Base-by-base conservation (phyloP, 345 rosid genomes). In the Cardamine occulta region DNA sequence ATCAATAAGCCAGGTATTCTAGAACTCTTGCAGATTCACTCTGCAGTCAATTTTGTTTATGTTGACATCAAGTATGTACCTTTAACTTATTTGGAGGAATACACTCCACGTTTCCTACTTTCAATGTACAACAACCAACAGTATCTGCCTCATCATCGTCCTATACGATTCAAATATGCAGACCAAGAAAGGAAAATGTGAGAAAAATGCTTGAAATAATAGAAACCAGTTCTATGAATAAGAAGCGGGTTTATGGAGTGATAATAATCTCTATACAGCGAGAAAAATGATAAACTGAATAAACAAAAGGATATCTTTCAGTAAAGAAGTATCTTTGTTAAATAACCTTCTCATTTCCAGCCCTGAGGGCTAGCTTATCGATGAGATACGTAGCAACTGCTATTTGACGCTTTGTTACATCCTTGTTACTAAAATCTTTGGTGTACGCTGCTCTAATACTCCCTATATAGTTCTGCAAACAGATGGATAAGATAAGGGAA, bases 81-180 rank as follows among this genome's bases (percentile, higher is more conserved):
- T 96, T 94, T 78, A 96, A 78, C 58, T 80, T 81, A 76, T 86
- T 90, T 77, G 97, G 92, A 63, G 97, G 89, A 56, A 91, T 80
- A 61, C 98, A 90, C 77, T 87, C 96, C 54, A 95, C 99, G 82
- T 95, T 93, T 79, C 88, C 93, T 8, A 95, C 96, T 87, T 93
- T 95, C 70, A 95, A 81, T 4, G 99, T 95, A 77, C 99, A 95
- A 81, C 99, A 95, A 86, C 99, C 99, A 61, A 95, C 99, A 47
- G 99, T 95, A 73, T 95, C 99, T 12, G 99, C 99, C 83, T 95
- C 99, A 76, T 95, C 97, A 71, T 93, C 98, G 72, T 95, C 99
- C 99, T 95, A 82, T 75, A 53, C 4, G 40, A 51, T 29, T 29
- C 13, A 21, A 53, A 62, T 18, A 18, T 52, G 10, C 15, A 17